Percentiles rank a stretch among this genome's conserved stretches.
Conservation (phyloP, 2,329 filamentous ascomycete species). For the Davidsoniella eucalypti region DNA sequence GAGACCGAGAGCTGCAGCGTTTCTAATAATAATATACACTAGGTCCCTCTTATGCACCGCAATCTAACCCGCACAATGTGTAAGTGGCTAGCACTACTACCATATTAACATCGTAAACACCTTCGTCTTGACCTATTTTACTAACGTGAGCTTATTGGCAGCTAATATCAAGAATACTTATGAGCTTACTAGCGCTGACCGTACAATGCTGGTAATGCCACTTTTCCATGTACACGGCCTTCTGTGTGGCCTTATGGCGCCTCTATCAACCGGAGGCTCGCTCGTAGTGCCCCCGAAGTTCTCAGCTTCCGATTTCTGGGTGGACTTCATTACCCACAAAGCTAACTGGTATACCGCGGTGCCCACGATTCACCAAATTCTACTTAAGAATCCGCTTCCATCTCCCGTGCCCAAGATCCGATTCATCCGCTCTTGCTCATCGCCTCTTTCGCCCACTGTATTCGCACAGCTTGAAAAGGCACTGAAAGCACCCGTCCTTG, state of each 20-base stretch:
- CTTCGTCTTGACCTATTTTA: too few relatives aligned
- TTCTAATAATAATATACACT: slow-evolving; percentile 12
- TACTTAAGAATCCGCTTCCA: slow-evolving; percentile 57
- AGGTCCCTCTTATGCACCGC: slow-evolving; percentile 62
- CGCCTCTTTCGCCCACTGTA: slow-evolving; percentile 63
- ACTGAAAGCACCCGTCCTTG: slow-evolving; percentile 65
- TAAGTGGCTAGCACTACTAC: slow-evolving; percentile 21
- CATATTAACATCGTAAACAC: neutral
- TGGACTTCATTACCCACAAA: slow-evolving; percentile 52
- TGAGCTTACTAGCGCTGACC: slow-evolving; percentile 49
- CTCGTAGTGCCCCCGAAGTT: slow-evolving; percentile 66
- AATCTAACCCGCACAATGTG: slow-evolving; percentile 72
- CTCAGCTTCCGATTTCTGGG: slow-evolving; percentile 72
- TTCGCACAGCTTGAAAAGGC: slow-evolving; percentile 64
- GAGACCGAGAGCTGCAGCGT: neutral
- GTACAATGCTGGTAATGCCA: slow-evolving; percentile 79
- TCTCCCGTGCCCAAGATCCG: slow-evolving; percentile 55
- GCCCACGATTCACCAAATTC: slow-evolving; percentile 83
- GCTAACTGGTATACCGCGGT: slow-evolving; percentile 90
- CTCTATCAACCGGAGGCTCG: slow-evolving; percentile 58
- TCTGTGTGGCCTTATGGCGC: slow-evolving; percentile 64
- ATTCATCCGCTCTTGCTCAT: slow-evolving; percentile 69
- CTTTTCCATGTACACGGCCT: slow-evolving; percentile 86
- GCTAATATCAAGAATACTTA: slow-evolving; percentile 69
- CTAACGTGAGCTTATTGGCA: slow-evolving; percentile 17